Evolutionary conservation across 768 basidiomycete genomes (phyloP), one percentile per base, ranked within the genome.

Genomic region (Tricholoma furcatifolium): DNA sequence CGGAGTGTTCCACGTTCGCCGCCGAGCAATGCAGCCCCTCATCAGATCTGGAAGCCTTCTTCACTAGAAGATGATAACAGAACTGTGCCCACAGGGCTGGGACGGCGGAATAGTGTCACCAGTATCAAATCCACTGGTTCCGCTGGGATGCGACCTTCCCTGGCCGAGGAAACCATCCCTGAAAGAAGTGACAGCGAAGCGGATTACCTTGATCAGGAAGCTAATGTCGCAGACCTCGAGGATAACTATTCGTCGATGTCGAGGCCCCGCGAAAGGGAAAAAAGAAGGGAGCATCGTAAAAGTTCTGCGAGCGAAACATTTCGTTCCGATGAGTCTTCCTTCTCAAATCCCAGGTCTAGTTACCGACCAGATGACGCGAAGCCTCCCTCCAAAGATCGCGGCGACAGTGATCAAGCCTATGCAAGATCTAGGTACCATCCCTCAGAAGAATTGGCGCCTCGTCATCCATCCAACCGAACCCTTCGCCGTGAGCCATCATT

Each of bases 31-130:
- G 9, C 43, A 32, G 58, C 65, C 39, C 63, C 66, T 1, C 78
- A 74, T 12, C 77, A 80, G 52, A 63, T 81, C 27, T 82, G 81
- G 81, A 77, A 71, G 34, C 79, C 81, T 2, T 62, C 73, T 17
- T 70, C 76, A 1, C 70, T 74, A 1, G 73, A 76, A 52, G 75
- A 81, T 47, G 79, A 78, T 34, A 65, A 65, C 2, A 76, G 73
- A 48, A 68, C 77, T 4, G 67, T 75, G 1, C 72, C 71, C 1
- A 27, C 43, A 51, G 64, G 68, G 11, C 66, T 81, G 21, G 75
- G 74, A 1, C 65, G 77, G 50, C 72, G 75, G 9, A 73, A 75
- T 39, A 83, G 81, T 54, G 74, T 68, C 6, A 71, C 80, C 11
- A 81, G 82, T 55, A 74, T 72, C 18, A 70, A 72, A n/a, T 79